Percentiles rank a stretch among this genome's conserved stretches.
These are phyloP conservation scores for Microdochium trichocladiopsis DNA, from an alignment of 2,329 filamentous ascomycete species.

Conservation along the genomic window DNA sequence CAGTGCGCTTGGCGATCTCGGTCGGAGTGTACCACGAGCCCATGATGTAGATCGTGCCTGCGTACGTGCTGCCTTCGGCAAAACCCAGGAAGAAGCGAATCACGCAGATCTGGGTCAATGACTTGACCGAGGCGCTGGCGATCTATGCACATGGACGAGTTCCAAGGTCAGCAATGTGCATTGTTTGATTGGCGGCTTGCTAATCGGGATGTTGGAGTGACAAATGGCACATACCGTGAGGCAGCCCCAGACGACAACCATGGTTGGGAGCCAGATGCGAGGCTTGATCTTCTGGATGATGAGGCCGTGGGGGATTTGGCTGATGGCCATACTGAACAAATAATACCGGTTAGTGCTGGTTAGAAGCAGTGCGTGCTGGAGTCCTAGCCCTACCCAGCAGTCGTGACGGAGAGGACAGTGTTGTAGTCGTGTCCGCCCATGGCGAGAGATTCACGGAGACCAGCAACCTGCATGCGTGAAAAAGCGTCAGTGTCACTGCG, in stretches of 20 bases:
- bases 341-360: too few species aligned
- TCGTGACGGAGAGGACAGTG: constrained; percentile 5
- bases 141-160: constrained; percentile 23
- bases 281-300: constrained; percentile 57
- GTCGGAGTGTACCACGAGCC: constrained; percentile 53
- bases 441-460: neutral
- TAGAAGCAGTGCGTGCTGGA: too few species aligned
- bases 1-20: constrained; percentile 55
- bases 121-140: constrained; percentile 45
- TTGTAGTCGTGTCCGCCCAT: constrained; percentile 13
- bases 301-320: constrained; percentile 55
- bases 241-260: constrained; percentile 57
- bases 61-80: constrained; percentile 49
- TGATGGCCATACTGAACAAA: constrained; percentile 33
- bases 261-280: constrained; percentile 55
- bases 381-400: neutral
- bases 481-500: too few species aligned
- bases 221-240: constrained; percentile 34
- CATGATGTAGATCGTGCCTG: constrained; percentile 51
- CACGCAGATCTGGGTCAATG: constrained; percentile 48
- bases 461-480: neutral
- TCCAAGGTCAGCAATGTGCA: neutral
- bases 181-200: neutral
- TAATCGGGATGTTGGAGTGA: constrained; percentile 11
- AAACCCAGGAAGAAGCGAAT: constrained; percentile 51